Percentiles rank a stretch among this genome's conserved stretches.
Conservation (phyloP, 257 asterid species). For the Perilla frutescens region DNA sequence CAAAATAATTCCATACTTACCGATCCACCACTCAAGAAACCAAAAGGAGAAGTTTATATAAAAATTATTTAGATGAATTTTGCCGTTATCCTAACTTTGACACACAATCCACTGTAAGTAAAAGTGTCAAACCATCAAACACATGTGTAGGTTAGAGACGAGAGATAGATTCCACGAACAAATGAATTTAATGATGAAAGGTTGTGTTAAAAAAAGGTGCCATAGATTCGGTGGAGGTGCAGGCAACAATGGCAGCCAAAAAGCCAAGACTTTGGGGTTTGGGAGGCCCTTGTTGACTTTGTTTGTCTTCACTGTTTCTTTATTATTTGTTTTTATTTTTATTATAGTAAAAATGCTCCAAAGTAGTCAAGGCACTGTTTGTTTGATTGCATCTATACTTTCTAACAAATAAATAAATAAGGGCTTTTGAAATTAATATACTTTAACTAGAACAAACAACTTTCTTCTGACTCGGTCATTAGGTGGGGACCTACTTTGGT, state of each 20-base stretch:
- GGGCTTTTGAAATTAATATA: conserved; percentile 14
- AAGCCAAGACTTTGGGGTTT: conserved; percentile 40
- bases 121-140: conserved; percentile 1
- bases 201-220: conserved; percentile 27
- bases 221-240: conserved; percentile 39
- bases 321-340: conserved; percentile 36
- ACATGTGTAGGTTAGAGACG: background rate
- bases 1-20: conserved; percentile 41
- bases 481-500: conserved; percentile 40
- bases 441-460: conserved; percentile 2
- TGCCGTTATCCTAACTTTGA: conserved; percentile 33
- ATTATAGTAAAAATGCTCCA: conserved; percentile 29
- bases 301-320: conserved; percentile 45
- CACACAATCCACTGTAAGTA: conserved; percentile 18
- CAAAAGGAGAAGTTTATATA: conserved; percentile 24
- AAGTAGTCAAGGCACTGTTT: conserved; percentile 53
- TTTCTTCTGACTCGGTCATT: conserved; percentile 39
- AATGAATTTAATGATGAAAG: background rate
- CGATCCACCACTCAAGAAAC: conserved; percentile 61
- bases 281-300: conserved; percentile 72
- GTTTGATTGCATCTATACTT: conserved; percentile 28
- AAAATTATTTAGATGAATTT: conserved; percentile 32
- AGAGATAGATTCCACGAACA: conserved; percentile 7
- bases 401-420: no score
- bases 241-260: conserved; percentile 54